Base-by-base conservation (phyloP, 164 flowering plant species). In the Magnolia officinalis region DNA sequence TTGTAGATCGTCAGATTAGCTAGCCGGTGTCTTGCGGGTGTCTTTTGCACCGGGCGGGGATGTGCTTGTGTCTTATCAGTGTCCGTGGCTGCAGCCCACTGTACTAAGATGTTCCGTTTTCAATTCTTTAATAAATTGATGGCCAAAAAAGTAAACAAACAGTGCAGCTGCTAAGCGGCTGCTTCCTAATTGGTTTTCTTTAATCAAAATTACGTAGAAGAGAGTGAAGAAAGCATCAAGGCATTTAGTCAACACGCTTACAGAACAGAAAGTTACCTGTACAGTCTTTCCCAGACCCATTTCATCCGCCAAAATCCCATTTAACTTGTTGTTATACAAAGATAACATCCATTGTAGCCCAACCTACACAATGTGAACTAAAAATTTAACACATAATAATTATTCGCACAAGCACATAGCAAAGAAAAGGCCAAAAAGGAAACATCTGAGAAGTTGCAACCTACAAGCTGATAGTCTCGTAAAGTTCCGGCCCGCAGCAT, bases 261-360 rank as follows among this genome's bases (percentile, higher is more conserved):
- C 61, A 55, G 61, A 11, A 14, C 61, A 64, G 67, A 10, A 24
- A 72, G 6, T 23, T 51, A 96, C 98, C 99, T 94, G 98, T 11
- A 96, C 99, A 79, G 99, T 96, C 82, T 94, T 96, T 77, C 99
- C 99, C 73, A 94, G 97, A 69, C 99, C 98, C 99, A 96, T 96
- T 83, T 96, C 99, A 91, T 96, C 99, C 45, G 99, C 99, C 85
- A 96, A 86, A 78, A 96, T 96, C 72, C 99, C 99, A 86, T 96
- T 96, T 76, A 96, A 77, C 79, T 96, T 96, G 86, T 96, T 96
- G 86, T 96, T 96, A 73, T 96, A 96, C 81, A 96, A 85, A 21
- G 99, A 96, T 72, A 96, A 95, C 98, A 96, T 96, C 99, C 99
- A 96, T 76, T 96, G 99, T 83, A 96, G 86, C 55, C 99, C 99